Percentiles rank a stretch among this genome's conserved stretches.
Conservation (phyloP, 768 basidiomycete genomes). For the Lyophyllum decastes region DNA sequence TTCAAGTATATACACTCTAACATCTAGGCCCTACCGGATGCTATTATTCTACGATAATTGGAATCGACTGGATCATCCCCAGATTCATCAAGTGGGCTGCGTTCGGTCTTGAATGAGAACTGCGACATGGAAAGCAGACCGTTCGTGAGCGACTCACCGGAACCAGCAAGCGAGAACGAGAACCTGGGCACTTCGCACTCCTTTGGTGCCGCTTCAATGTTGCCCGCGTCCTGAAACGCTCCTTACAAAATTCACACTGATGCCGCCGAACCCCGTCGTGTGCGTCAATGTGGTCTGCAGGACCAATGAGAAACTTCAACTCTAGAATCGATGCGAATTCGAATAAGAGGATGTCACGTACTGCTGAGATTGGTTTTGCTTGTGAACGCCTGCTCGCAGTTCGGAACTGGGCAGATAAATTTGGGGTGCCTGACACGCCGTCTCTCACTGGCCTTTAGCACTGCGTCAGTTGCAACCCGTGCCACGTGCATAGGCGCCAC, state of each 20-base stretch:
- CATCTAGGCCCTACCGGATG: no score
- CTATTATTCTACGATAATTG: no score
- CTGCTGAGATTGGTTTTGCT: constrained; percentile 18
- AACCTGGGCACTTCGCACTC: constrained; percentile 17
- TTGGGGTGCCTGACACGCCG: constrained; percentile 12
- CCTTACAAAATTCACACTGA: constrained; percentile 8
- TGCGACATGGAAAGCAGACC: no score
- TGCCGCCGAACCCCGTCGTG: constrained; percentile 14
- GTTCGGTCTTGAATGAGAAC: no score
- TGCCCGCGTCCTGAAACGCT: constrained; percentile 17
- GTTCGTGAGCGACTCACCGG: no score
- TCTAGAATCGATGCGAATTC: neutral
- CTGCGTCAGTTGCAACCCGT: no score
- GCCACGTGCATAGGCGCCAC: no score
- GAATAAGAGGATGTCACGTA: constrained; percentile 1
- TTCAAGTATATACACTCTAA: no score
- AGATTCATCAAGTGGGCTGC: no score
- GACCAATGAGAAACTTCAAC: neutral
- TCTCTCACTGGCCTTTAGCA: constrained; percentile 15
- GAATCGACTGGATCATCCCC: no score
- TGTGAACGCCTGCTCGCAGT: constrained; percentile 14
- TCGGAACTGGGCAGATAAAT: neutral
- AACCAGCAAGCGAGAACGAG: neutral
- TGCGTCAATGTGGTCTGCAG: constrained; percentile 17
- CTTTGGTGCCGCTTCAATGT: constrained; percentile 19